A percentile compares a stretch with the other conserved stretches of the same genome.
These are phyloP conservation scores for Leccinum angustisporum DNA, from an alignment of 1,284 basidiomycete species.

Conservation along the genomic window DNA sequence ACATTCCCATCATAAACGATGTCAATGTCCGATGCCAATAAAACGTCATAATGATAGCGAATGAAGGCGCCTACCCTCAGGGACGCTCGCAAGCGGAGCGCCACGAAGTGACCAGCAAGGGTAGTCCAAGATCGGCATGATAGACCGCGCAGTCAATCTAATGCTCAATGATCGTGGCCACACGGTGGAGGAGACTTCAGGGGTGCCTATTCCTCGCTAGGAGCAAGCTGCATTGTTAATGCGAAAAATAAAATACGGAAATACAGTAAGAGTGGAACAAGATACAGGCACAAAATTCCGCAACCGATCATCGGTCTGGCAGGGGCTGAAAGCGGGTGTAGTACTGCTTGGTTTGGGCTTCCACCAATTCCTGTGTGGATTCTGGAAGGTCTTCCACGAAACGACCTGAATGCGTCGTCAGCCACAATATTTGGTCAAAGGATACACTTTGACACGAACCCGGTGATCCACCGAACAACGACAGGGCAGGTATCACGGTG, in stretches of 20 bases:
- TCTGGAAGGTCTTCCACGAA: conserved; percentile 87
- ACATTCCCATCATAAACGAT: not conserved
- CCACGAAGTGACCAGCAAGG: not conserved
- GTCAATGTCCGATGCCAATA: not conserved
- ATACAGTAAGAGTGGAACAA: conserved; percentile 6
- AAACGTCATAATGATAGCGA: not conserved
- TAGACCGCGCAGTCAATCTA: not conserved
- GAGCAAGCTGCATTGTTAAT: not conserved
- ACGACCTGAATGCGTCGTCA: conserved; percentile 51
- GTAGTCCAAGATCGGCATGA: not conserved
- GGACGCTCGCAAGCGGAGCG: not conserved
- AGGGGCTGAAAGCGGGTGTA: conserved; percentile 65
- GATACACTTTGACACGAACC: conserved; percentile 44
- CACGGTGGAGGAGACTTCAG: not conserved
- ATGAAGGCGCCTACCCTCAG: not conserved
- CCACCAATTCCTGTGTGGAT: conserved; percentile 81
- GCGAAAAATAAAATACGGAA: not conserved
- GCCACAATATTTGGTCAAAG: conserved; percentile 1
- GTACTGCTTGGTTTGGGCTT: conserved; percentile 75
- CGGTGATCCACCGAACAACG: conserved; percentile 87
- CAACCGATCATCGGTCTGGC: conserved; percentile 30
- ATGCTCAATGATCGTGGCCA: not conserved
- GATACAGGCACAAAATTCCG: not conserved
- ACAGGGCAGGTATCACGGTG: conserved; percentile 88
- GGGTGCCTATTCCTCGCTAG: not conserved